These are phyloP conservation scores for Ophiocordyceps sinensis DNA, from an alignment of 2,329 filamentous ascomycete genomes.

Conservation along the genomic window DNA sequence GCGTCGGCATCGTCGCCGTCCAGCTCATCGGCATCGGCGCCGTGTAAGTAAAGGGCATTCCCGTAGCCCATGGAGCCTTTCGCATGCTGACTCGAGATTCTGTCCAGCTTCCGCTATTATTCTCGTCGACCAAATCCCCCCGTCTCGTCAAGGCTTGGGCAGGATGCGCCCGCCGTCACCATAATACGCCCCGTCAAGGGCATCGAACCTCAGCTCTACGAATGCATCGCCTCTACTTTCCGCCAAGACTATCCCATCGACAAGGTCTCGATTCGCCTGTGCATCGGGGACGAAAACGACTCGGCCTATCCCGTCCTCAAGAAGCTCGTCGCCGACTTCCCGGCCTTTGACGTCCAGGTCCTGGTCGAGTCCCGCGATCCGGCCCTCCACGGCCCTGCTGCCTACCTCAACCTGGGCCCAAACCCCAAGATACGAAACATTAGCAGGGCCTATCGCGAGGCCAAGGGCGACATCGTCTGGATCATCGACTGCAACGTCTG, in stretches of 20 bases:
- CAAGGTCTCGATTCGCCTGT: constrained; percentile 69
- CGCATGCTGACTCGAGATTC: background rate
- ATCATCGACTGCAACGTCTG: constrained; percentile 95
- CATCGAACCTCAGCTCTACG: constrained; percentile 77
- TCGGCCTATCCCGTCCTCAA: constrained; percentile 63
- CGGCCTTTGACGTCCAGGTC: constrained; percentile 54
- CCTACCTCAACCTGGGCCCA: constrained; percentile 55
- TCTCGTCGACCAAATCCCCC: constrained; percentile 33
- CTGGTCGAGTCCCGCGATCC: constrained; percentile 75
- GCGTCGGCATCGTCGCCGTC: constrained; percentile 33
- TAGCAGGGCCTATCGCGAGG: constrained; percentile 82
- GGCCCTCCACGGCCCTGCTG: constrained; percentile 39
- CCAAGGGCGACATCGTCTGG: constrained; percentile 81
- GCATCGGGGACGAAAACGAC: constrained; percentile 60
- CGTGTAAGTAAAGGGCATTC: constrained; percentile 27
- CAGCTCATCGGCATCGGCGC: constrained; percentile 41
- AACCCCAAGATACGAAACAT: constrained; percentile 99
- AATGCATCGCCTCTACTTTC: constrained; percentile 80
- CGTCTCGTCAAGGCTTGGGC: constrained; percentile 33
- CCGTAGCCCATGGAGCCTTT: background rate
- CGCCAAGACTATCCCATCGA: constrained; percentile 64
- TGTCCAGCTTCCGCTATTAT: constrained; percentile 34
- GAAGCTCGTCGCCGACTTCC: constrained; percentile 59
- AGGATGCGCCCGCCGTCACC: constrained; percentile 63
- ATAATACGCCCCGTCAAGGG: constrained; percentile 90